Evolutionary conservation across 163 green algal species (phyloP).

Genomic region (Prototheca wickerhamii): DNA sequence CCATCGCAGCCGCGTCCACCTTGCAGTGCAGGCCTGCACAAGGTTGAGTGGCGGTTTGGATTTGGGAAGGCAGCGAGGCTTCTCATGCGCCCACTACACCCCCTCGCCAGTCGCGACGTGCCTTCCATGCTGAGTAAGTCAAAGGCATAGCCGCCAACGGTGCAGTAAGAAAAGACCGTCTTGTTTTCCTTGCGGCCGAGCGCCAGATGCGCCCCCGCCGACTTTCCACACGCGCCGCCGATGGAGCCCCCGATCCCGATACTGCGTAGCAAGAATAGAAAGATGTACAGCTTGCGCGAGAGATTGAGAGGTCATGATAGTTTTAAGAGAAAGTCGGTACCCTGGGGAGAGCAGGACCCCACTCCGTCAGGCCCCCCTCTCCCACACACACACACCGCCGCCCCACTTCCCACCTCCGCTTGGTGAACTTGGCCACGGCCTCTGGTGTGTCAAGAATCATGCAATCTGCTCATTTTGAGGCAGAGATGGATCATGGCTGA

Average conservation of each 20-base stretch:
- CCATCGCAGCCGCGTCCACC: neutral
- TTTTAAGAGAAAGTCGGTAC: no score
- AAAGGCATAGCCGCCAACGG: neutral
- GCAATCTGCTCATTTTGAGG: neutral
- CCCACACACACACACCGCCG: neutral
- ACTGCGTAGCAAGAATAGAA: neutral
- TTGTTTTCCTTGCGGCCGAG: neutral
- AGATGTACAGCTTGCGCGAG: no score
- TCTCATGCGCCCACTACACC: neutral
- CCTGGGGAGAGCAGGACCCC: no score
- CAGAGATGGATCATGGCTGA: neutral
- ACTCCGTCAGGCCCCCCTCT: no score
- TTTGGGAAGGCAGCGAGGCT: neutral
- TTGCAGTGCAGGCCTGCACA: neutral
- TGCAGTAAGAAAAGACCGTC: neutral
- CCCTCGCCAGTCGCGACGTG: neutral
- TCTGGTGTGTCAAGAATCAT: slow-evolving; percentile 6
- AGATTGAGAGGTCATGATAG: no score
- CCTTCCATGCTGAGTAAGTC: neutral
- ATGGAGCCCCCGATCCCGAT: neutral
- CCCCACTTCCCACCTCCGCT: neutral
- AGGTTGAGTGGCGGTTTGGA: no score
- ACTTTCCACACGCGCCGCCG: neutral
- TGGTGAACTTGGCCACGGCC: neutral
- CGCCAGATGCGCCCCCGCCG: neutral